These are phyloP conservation scores for Perilla frutescens DNA, from an alignment of 257 asterid genomes.

Conservation along the genomic window DNA sequence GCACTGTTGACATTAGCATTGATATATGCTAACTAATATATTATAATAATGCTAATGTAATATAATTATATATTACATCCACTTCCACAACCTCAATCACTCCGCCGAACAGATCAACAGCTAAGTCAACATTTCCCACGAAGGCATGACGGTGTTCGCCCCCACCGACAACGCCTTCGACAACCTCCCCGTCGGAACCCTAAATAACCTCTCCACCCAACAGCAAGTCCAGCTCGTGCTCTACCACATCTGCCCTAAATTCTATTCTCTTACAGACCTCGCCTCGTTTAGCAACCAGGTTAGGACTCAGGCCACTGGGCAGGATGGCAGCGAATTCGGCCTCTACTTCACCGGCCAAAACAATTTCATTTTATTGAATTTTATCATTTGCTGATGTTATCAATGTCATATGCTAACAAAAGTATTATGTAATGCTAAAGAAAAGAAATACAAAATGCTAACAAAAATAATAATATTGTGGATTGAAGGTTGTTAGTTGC, in stretches of 20 bases:
- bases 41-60: no score
- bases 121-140: conserved; percentile 74
- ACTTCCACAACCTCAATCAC: conserved; percentile 58
- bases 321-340: conserved; percentile 54
- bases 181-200: conserved; percentile 76
- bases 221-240: conserved; percentile 71
- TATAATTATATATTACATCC: conserved; percentile 31
- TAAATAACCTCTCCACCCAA: conserved; percentile 65
- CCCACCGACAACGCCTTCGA: conserved; percentile 85
- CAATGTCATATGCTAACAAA: no score
- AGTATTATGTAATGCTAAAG: no score
- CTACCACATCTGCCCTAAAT: conserved; percentile 72
- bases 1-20: no score
- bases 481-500: no score
- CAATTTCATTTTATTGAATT: conserved; percentile 7
- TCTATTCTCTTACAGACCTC: conserved; percentile 55
- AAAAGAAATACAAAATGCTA: no score
- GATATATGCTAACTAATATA: no score
- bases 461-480: no score
- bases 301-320: conserved; percentile 76
- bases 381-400: no score
- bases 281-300: conserved; percentile 84
- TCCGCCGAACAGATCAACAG: conserved; percentile 71
- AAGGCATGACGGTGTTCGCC: conserved; percentile 84
- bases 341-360: conserved; percentile 54